Percentiles rank a stretch among this genome's conserved stretches.
phyloP scores from a whole-genome alignment of 495 filamentous ascomycete species.

The Aspergillus diversus region DNA sequence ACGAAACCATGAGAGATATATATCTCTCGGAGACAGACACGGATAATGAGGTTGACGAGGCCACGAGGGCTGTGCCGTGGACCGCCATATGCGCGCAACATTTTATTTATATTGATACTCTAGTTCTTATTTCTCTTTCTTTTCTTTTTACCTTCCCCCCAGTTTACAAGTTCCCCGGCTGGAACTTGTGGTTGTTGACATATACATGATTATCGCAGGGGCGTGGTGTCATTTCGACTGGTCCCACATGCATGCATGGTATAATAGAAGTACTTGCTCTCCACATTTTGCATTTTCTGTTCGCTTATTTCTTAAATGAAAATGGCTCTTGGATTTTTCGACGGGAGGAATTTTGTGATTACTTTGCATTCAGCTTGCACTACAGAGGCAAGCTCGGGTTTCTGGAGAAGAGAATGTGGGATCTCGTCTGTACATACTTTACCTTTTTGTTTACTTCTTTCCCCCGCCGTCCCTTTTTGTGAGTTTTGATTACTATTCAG shows the following conservation, averaged over 20 bases:
- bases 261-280: slow-evolving; percentile 2
- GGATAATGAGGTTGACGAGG: slow-evolving; percentile 5
- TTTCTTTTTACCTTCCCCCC: slow-evolving; percentile 8
- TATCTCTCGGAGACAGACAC: background rate
- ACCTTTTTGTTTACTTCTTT: background rate
- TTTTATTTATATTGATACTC: background rate
- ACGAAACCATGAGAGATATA: slow-evolving; percentile 5
- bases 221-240: background rate
- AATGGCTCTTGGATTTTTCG: background rate
- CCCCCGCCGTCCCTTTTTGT: background rate
- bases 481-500: slow-evolving; percentile 21
- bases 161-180: slow-evolving; percentile 23
- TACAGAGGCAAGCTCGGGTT: background rate
- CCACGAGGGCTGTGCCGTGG: background rate
- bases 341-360: background rate
- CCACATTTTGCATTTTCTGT: slow-evolving; percentile 1
- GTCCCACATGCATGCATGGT: slow-evolving; percentile 14
- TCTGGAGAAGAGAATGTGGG: background rate
- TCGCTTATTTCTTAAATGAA: background rate
- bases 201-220: slow-evolving; percentile 16
- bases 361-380: background rate
- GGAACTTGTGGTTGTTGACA: slow-evolving; percentile 21
- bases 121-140: slow-evolving; percentile 16
- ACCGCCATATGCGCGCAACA: background rate
- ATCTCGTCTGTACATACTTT: background rate